phyloP scores from a whole-genome alignment of 352 stramenopile species.

The Blastocystis sp. region DNA sequence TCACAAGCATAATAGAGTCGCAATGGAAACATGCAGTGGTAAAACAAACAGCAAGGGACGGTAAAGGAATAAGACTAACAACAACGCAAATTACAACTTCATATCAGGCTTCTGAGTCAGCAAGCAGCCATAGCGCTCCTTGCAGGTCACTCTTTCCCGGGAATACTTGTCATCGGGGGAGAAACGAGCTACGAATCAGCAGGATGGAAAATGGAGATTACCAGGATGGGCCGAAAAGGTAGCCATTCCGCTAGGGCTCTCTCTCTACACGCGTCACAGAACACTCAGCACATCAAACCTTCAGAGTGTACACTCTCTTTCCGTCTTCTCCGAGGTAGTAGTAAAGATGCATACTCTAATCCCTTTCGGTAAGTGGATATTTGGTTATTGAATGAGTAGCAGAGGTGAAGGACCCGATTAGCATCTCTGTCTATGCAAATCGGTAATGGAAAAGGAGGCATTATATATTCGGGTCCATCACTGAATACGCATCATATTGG shows the following conservation, averaged over 20 bases:
- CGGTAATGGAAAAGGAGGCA: no score
- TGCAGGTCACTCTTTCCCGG: slow-evolving; percentile 56
- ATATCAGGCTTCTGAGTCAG: slow-evolving; percentile 57
- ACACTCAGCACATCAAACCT: background rate
- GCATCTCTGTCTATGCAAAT: no score
- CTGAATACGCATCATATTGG: no score
- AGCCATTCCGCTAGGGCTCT: background rate
- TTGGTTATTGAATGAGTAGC: no score
- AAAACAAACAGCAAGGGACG: background rate
- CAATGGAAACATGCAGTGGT: background rate
- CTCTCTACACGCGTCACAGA: slow-evolving; percentile 1
- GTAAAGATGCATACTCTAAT: slow-evolving; percentile 62
- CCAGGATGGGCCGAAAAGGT: slow-evolving; percentile 53
- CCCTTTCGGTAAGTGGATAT: background rate
- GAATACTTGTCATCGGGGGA: slow-evolving; percentile 66
- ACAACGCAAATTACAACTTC: slow-evolving; percentile 41
- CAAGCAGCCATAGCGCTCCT: slow-evolving; percentile 46
- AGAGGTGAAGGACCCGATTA: no score
- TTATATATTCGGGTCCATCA: no score
- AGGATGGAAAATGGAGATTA: background rate
- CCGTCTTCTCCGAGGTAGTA: slow-evolving; percentile 56
- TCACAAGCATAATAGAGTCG: background rate
- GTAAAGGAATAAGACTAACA: background rate
- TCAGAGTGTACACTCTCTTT: slow-evolving; percentile 65
- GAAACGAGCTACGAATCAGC: slow-evolving; percentile 20